These are phyloP conservation scores for Eucalyptus globulus DNA, from an alignment of 345 rosid species.

Conservation along the genomic window DNA sequence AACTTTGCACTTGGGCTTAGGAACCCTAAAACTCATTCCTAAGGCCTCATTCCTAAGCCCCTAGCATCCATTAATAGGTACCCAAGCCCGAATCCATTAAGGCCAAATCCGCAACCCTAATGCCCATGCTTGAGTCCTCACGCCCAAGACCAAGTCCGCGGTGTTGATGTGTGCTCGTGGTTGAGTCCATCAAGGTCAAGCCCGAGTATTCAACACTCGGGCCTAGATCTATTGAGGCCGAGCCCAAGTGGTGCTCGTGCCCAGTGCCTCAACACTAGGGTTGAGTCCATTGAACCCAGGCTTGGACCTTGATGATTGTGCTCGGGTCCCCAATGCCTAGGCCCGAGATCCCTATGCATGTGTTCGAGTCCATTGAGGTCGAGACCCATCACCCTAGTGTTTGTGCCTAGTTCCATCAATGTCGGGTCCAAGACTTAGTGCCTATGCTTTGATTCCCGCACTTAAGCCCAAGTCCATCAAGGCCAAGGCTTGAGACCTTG, in stretches of 20 bases:
- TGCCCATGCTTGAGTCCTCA: background rate
- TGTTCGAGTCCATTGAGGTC: rapidly evolving
- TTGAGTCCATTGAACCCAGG: background rate
- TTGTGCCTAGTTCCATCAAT: rapidly evolving
- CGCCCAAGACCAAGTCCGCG: rapidly evolving
- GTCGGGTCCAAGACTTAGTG: rapidly evolving
- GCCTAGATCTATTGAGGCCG: background rate
- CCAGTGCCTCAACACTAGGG: rapidly evolving
- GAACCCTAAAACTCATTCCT: background rate
- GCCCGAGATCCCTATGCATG: rapidly evolving
- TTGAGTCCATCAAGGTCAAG: background rate
- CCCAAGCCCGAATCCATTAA: background rate
- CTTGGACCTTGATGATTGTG: rapidly evolving
- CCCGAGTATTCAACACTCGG: rapidly evolving
- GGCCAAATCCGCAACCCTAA: rapidly evolving
- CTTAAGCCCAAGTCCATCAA: background rate
- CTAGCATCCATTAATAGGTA: no score
- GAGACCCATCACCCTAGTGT: background rate
- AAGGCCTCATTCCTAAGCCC: background rate
- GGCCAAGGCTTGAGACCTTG: background rate
- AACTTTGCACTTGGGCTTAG: background rate
- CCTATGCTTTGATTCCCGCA: background rate
- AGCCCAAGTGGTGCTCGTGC: background rate
- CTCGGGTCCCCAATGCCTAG: rapidly evolving
- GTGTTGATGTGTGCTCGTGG: rapidly evolving